These are phyloP conservation scores for Aechmea fasciata DNA, from an alignment of 176 grass and related monocot genomes.

Conservation along the genomic window DNA sequence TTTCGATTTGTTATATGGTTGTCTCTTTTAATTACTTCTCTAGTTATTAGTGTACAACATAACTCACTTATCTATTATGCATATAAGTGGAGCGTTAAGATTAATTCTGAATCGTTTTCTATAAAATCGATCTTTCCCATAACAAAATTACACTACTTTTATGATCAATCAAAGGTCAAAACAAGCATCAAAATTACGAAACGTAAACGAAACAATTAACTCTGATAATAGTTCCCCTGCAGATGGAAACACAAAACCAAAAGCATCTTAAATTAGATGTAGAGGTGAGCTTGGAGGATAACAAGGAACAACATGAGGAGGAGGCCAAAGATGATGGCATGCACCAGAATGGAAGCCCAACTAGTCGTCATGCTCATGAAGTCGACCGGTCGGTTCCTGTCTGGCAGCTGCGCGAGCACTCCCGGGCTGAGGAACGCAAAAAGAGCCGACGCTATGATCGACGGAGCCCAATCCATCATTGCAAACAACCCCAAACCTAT, in stretches of 20 bases:
- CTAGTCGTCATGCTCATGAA: slow-evolving; percentile 81
- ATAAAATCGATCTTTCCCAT: too few relatives aligned
- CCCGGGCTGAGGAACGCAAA: slow-evolving; percentile 78
- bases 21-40: too few relatives aligned
- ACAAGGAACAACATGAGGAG: slow-evolving; percentile 62
- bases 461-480: slow-evolving; percentile 79
- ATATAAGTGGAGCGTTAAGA: too few relatives aligned
- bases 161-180: too few relatives aligned
- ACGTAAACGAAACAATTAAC: too few relatives aligned
- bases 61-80: too few relatives aligned
- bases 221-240: too few relatives aligned
- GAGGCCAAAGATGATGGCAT: slow-evolving; percentile 52
- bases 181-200: too few relatives aligned
- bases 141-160: too few relatives aligned
- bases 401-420: slow-evolving; percentile 73
- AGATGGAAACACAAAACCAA: neutral
- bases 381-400: slow-evolving; percentile 58
- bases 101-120: too few relatives aligned
- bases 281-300: slow-evolving; percentile 56
- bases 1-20: too few relatives aligned
- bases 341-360: slow-evolving; percentile 58
- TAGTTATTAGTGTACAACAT: too few relatives aligned
- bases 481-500: neutral
- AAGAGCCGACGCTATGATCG: slow-evolving; percentile 76
- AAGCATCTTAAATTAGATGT: slow-evolving; percentile 23